Evolutionary conservation across 169 alveolate species (phyloP).

Genomic region (Eimeria falciformis): DNA sequence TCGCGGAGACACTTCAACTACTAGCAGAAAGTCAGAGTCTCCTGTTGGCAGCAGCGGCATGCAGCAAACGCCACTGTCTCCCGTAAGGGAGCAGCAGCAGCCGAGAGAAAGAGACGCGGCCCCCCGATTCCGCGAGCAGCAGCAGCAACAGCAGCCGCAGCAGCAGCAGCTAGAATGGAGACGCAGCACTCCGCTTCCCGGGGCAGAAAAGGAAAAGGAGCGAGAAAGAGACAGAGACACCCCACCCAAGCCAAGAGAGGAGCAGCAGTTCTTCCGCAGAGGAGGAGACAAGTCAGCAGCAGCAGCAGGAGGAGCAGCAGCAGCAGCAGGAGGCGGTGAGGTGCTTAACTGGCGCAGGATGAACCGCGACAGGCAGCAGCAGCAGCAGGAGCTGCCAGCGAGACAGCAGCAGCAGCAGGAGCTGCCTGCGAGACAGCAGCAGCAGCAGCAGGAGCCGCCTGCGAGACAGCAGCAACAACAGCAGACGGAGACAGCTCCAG

Average conservation of each 20-base stretch:
- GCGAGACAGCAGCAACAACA: conserved; percentile 20
- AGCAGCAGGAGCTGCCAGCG: background rate
- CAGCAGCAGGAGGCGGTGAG: conserved; percentile 15
- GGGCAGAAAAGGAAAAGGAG: background rate
- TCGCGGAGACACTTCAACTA: background rate
- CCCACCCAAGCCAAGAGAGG: background rate
- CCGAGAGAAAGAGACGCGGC: background rate
- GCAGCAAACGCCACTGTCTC: background rate
- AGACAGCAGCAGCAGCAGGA: background rate
- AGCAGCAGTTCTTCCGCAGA: background rate
- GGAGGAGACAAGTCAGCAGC: background rate
- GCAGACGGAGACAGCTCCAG: conserved; percentile 33
- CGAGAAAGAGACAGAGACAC: background rate
- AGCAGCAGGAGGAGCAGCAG: background rate
- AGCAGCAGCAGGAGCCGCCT: background rate
- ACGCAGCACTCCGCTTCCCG: conserved; percentile 4
- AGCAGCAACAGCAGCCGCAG: conserved; percentile 44
- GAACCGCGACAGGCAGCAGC: background rate
- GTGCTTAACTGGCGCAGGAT: background rate
- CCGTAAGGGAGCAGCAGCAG: background rate
- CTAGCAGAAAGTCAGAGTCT: background rate
- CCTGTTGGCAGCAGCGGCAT: conserved; percentile 10
- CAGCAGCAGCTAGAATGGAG: conserved; percentile 25
- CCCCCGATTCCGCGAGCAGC: conserved; percentile 4
- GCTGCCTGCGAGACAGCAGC: background rate